These are phyloP conservation scores for Coemansia sp. DNA, from an alignment of 192 early-diverging fungal genomes.

Conservation along the genomic window DNA sequence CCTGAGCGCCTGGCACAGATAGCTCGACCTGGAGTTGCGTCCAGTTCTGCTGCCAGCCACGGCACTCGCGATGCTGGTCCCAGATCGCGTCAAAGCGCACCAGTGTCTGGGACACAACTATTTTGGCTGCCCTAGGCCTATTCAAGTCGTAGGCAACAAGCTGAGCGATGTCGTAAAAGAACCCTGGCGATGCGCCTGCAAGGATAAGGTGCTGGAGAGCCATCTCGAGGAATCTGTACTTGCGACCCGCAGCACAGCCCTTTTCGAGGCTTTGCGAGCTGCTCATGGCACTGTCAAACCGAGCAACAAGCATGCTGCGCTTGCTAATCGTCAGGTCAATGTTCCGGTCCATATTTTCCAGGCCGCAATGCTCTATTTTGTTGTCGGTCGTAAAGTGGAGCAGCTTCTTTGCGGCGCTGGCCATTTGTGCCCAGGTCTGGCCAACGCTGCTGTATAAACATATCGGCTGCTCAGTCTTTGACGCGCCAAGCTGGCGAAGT, in stretches of 20 bases:
- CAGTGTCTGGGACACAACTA: conserved; percentile 18
- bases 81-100: conserved; percentile 44
- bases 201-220: conserved; percentile 42
- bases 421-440: not conserved
- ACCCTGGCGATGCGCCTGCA: conserved; percentile 28
- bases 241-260: conserved; percentile 6
- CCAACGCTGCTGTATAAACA: not conserved
- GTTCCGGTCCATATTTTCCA: not conserved
- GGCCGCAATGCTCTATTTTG: not conserved
- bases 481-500: conserved; percentile 18
- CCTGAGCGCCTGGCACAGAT: not conserved
- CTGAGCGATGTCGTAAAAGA: conserved; percentile 31
- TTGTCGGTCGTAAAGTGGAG: not conserved
- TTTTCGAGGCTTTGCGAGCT: not conserved
- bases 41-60: conserved; percentile 42
- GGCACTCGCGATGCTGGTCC: conserved; percentile 30
- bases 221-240: conserved; percentile 12
- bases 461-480: not conserved
- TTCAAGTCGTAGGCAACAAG: conserved; percentile 18
- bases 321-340: conserved; percentile 8
- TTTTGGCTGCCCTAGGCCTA: conserved; percentile 12
- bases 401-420: conserved; percentile 8
- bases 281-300: conserved; percentile 21
- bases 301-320: conserved; percentile 29
- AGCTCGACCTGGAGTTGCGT: conserved; percentile 17